These are phyloP conservation scores for Fusarium sp. DNA, from an alignment of 2,329 filamentous ascomycete genomes.

Conservation along the genomic window DNA sequence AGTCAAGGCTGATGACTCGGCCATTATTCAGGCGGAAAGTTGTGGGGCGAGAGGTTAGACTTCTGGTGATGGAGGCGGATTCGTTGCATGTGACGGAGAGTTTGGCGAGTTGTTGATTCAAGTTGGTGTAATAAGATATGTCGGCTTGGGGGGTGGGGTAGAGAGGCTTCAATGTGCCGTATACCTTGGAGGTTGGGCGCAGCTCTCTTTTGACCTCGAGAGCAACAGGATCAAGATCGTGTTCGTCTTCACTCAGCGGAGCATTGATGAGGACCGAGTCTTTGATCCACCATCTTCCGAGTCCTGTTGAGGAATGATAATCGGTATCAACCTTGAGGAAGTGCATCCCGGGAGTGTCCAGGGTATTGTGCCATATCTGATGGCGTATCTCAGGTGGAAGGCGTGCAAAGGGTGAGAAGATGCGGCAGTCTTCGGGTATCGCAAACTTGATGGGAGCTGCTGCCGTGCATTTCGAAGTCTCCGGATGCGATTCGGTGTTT, in stretches of 20 bases:
- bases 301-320: constrained; percentile 17
- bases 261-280: background rate
- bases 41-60: constrained; percentile 32
- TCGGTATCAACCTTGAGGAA: constrained; percentile 46
- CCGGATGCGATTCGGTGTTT: background rate
- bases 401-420: constrained; percentile 46
- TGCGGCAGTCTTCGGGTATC: constrained; percentile 45
- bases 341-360: constrained; percentile 49
- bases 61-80: constrained; percentile 35
- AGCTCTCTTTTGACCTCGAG: constrained; percentile 40
- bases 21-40: constrained; percentile 42
- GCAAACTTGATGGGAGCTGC: constrained; percentile 44
- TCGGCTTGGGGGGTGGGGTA: constrained; percentile 46
- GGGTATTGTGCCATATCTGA: constrained; percentile 47
- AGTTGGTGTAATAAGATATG: constrained; percentile 46
- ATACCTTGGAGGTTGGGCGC: constrained; percentile 25
- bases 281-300: constrained; percentile 41
- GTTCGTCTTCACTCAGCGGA: constrained; percentile 22
- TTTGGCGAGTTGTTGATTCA: constrained; percentile 44
- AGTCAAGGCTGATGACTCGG: constrained; percentile 44
- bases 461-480: background rate
- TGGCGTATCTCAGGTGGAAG: constrained; percentile 50
- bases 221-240: constrained; percentile 35
- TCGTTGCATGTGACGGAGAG: constrained; percentile 45
- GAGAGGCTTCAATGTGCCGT: constrained; percentile 39